Conservation (phyloP, 305 asterid species). For the Fraxinus sp. region DNA sequence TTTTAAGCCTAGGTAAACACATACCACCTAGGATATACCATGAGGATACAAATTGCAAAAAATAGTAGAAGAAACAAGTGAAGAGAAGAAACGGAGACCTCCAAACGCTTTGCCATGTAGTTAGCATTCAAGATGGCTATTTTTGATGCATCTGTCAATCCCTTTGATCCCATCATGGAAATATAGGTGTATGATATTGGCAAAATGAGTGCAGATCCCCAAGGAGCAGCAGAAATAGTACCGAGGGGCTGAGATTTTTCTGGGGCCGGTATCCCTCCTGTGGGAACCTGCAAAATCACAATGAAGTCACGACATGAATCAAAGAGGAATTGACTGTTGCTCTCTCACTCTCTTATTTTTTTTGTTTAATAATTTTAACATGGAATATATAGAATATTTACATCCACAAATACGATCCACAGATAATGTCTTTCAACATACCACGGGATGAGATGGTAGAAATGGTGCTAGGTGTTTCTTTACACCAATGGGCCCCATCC, state of each 20-base stretch:
- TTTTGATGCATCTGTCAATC: constrained; percentile 95
- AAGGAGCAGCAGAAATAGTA: constrained; percentile 89
- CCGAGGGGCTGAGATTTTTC: constrained; percentile 76
- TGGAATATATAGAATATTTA: background rate
- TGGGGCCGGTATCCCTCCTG: constrained; percentile 67
- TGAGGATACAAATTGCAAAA: background rate
- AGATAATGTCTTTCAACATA: constrained; percentile 17
- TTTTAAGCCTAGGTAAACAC: background rate
- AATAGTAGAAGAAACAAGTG: background rate
- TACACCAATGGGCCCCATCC: constrained; percentile 98
- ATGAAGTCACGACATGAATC: background rate
- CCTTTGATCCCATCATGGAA: constrained; percentile 89
- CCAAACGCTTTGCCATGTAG: constrained; percentile 93
- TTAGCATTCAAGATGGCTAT: constrained; percentile 92
- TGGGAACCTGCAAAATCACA: constrained; percentile 30
- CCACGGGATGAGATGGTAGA: constrained; percentile 76
- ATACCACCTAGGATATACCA: background rate
- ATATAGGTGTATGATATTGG: constrained; percentile 94
- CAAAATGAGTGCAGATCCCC: constrained; percentile 97
- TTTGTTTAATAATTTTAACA: background rate
- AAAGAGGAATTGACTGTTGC: background rate
- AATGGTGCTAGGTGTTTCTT: constrained; percentile 81
- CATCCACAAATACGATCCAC: background rate
- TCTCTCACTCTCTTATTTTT: background rate
- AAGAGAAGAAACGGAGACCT: constrained; percentile 41